phyloP scores from a whole-genome alignment of 2,329 filamentous ascomycete genomes.

The Paraconiothyrium brasiliense region DNA sequence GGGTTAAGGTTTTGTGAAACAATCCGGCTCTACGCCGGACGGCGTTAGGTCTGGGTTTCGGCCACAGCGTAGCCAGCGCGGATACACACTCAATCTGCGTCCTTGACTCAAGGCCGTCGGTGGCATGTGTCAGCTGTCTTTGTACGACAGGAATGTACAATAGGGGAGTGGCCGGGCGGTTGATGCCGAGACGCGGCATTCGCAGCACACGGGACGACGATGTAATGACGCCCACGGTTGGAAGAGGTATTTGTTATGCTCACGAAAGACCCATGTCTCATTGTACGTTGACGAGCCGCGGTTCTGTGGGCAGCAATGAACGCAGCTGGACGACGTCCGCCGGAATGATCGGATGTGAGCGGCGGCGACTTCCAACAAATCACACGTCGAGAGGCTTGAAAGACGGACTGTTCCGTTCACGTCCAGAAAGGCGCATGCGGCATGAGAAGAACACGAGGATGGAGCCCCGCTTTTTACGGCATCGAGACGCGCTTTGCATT shows the following conservation, averaged over 20 bases:
- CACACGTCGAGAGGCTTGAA: conserved; percentile 2
- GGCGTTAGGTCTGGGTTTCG: conserved; percentile 11
- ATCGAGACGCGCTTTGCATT: conserved; percentile 26
- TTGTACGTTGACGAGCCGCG: neutral
- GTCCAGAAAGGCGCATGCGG: conserved; percentile 1
- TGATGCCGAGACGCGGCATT: neutral
- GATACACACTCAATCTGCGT: neutral
- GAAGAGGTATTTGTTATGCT: neutral
- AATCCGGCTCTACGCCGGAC: conserved; percentile 13
- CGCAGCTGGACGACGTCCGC: conserved; percentile 10
- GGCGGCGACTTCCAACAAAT: conserved; percentile 8
- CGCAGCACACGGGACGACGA: conserved; percentile 4
- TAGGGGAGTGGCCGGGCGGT: neutral
- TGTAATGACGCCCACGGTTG: neutral
- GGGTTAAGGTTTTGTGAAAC: conserved; percentile 16
- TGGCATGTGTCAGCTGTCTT: neutral
- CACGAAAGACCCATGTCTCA: conserved; percentile 4
- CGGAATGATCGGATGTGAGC: conserved; percentile 14
- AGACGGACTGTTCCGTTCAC: neutral
- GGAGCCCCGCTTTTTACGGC: conserved; percentile 12
- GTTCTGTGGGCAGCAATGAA: conserved; percentile 13
- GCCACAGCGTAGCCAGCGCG: conserved; percentile 3
- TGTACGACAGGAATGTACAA: neutral
- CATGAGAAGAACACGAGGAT: conserved; percentile 22
- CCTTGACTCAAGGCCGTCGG: neutral